Evolutionary conservation across 345 rosid species (phyloP).

Genomic region (Linum tenue): DNA sequence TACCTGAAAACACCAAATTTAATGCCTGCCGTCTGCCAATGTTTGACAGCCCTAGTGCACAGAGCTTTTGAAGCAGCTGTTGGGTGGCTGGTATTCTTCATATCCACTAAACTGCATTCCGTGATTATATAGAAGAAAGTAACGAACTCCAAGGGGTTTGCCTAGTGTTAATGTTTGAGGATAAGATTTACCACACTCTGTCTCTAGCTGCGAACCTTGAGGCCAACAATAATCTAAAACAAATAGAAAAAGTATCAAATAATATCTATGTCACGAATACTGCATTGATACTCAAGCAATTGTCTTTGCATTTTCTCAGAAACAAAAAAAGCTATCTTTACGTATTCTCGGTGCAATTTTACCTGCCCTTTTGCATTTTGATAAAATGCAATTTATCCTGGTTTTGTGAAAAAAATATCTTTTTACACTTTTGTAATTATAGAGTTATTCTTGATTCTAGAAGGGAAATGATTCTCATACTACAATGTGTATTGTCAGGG

Average conservation of each 20-base stretch:
- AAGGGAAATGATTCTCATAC: background rate
- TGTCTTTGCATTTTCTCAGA: too few relatives aligned
- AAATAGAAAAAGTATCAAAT: too few relatives aligned
- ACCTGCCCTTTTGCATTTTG: background rate
- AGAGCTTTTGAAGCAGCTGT: slow-evolving; percentile 89
- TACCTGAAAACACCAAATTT: slow-evolving; percentile 93
- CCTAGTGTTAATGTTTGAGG: too few relatives aligned
- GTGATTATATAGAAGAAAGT: too few relatives aligned
- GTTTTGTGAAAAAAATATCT: background rate
- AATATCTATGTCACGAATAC: too few relatives aligned
- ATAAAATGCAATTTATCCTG: background rate
- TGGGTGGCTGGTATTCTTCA: slow-evolving; percentile 68
- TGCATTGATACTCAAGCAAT: too few relatives aligned
- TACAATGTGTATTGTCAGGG: background rate
- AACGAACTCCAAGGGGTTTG: too few relatives aligned
- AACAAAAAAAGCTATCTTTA: too few relatives aligned
- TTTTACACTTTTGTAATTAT: background rate
- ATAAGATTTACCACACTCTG: too few relatives aligned
- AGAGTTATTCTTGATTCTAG: background rate
- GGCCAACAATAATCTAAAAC: too few relatives aligned
- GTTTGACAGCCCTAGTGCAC: slow-evolving; percentile 87
- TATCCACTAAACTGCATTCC: too few relatives aligned
- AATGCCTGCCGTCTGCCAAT: slow-evolving; percentile 79
- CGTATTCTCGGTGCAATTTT: background rate
- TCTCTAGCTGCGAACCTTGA: too few relatives aligned